Evolutionary conservation across 2,329 filamentous ascomycete genomes (phyloP).

Genomic region (Exophiala phaeomuriformis): DNA sequence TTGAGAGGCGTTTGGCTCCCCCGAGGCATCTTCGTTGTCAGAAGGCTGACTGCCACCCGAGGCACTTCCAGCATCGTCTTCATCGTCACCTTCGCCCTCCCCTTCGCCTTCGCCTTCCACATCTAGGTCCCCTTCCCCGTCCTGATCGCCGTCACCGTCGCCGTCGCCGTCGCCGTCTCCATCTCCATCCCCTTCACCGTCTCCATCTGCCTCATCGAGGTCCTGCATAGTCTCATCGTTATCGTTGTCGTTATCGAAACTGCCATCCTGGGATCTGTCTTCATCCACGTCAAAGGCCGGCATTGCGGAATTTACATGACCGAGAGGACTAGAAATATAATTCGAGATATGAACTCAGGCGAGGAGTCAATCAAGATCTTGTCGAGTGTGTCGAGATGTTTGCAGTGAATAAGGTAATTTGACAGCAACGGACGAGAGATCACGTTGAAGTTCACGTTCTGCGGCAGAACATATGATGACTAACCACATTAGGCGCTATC

Average conservation of each 20-base stretch:
- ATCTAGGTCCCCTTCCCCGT: constrained; percentile 40
- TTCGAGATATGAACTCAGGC: not conserved
- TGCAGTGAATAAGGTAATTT: not conserved
- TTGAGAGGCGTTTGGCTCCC: constrained; percentile 35
- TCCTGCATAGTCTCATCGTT: constrained; percentile 42
- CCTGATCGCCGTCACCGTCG: constrained; percentile 39
- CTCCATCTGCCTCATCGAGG: constrained; percentile 34
- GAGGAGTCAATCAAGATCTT: not conserved
- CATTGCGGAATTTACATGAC: constrained; percentile 23
- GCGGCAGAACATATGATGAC: not conserved
- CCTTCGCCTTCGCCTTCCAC: constrained; percentile 39
- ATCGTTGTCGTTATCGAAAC: constrained; percentile 37
- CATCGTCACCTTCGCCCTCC: constrained; percentile 42
- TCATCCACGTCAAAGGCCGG: constrained; percentile 34
- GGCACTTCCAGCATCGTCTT: constrained; percentile 41
- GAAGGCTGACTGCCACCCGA: constrained; percentile 34
- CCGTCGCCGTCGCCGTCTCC: constrained; percentile 35
- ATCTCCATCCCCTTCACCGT: constrained; percentile 35
- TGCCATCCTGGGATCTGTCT: constrained; percentile 28
- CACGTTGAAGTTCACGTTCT: too few species aligned
- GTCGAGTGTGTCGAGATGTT: too few species aligned
- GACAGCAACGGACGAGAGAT: too few species aligned
- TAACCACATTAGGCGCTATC: not conserved
- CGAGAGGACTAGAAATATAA: not conserved
- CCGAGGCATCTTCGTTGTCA: constrained; percentile 37